These are phyloP conservation scores for Cystobasidium ongulense DNA, from an alignment of 768 basidiomycete species.

Conservation along the genomic window DNA sequence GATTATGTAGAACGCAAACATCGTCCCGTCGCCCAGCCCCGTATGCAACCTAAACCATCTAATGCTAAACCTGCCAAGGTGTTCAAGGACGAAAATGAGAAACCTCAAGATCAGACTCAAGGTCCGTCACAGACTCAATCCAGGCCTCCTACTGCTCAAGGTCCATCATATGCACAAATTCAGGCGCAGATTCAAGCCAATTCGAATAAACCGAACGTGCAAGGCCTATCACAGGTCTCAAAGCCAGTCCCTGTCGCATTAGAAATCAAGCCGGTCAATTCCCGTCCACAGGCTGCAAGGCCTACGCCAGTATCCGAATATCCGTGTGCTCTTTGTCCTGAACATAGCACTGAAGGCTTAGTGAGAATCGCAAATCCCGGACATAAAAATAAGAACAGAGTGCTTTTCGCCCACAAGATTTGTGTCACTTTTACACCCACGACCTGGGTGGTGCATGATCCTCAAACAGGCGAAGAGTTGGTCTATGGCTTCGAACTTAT, in stretches of 20 bases:
- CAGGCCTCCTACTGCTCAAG: neutral
- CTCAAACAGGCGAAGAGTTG: conserved; percentile 48
- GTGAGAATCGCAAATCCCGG: conserved; percentile 37
- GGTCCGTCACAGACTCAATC: neutral
- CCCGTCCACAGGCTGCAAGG: neutral
- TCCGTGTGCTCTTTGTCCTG: conserved; percentile 41
- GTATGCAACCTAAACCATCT: conserved; percentile 11
- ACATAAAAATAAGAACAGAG: conserved; percentile 8
- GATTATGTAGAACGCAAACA: conserved; percentile 15
- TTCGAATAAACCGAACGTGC: neutral
- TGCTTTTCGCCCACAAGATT: conserved; percentile 50
- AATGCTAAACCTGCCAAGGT: neutral
- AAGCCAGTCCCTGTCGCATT: neutral
- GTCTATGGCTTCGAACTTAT: conserved; percentile 82
- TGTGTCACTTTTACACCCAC: conserved; percentile 80
- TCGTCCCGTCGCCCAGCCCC: neutral
- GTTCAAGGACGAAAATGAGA: neutral
- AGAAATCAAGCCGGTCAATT: conserved; percentile 1
- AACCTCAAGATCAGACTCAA: neutral
- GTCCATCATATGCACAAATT: neutral
- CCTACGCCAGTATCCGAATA: neutral
- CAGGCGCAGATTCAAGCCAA: neutral
- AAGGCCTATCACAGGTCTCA: neutral
- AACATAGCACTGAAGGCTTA: conserved; percentile 35
- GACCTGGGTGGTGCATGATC: conserved; percentile 68